phyloP scores from a whole-genome alignment of 2,329 filamentous ascomycete genomes.

The Clarireedia monteithiana region DNA sequence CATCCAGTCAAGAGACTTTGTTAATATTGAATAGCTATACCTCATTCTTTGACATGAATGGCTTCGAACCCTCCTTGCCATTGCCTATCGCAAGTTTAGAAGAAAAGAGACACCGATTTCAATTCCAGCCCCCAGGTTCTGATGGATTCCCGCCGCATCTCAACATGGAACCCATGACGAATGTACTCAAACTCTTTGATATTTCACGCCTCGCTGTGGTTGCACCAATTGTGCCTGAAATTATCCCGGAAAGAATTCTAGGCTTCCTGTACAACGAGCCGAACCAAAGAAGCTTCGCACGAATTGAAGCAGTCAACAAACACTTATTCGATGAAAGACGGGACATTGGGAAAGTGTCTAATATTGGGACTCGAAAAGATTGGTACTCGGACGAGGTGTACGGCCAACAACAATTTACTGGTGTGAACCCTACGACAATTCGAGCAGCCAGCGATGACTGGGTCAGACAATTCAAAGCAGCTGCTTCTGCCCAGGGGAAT shows the following conservation, averaged over 20 bases:
- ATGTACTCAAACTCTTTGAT: constrained; percentile 3
- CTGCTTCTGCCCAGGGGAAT: neutral
- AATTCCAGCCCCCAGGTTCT: constrained; percentile 3
- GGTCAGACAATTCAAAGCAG: constrained; percentile 14
- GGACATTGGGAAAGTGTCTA: constrained; percentile 2
- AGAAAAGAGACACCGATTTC: neutral
- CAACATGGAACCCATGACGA: neutral
- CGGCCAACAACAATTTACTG: constrained; percentile 34
- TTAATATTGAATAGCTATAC: neutral
- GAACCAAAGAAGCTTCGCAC: neutral
- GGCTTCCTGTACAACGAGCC: constrained; percentile 4
- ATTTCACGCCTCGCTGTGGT: neutral
- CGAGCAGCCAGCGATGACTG: constrained; percentile 12
- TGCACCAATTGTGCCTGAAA: constrained; percentile 1
- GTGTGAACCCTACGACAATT: constrained; percentile 28
- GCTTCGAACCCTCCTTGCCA: constrained; percentile 1
- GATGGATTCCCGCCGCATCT: constrained; percentile 3
- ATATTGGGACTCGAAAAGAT: constrained; percentile 14
- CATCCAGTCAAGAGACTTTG: neutral
- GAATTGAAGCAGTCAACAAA: neutral
- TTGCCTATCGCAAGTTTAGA: neutral
- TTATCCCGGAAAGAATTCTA: constrained; percentile 1
- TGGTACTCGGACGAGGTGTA: constrained; percentile 32
- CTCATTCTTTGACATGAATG: constrained; percentile 5
- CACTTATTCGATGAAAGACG: neutral